Conservation (phyloP, 2,329 filamentous ascomycete species). For the Trichoderma asperellum region DNA sequence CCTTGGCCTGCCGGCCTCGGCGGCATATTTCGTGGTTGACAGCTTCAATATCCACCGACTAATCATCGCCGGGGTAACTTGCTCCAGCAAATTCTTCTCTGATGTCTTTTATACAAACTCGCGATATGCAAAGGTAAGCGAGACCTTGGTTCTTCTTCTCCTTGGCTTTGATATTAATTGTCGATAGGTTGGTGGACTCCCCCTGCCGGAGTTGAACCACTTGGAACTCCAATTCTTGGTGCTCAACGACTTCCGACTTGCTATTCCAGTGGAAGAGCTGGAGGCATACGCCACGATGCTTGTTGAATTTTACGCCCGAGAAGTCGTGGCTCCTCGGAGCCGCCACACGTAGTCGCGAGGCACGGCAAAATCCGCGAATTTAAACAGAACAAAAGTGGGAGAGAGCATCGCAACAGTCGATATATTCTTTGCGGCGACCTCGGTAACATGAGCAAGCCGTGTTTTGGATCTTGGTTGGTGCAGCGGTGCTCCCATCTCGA, state of each 20-base stretch:
- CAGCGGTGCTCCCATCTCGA: background rate
- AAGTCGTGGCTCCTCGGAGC: conserved; percentile 62
- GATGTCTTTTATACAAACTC: conserved; percentile 99
- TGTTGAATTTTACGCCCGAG: conserved; percentile 94
- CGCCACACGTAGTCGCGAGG: background rate
- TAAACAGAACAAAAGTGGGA: background rate
- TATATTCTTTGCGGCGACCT: conserved; percentile 5
- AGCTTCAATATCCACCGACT: conserved; percentile 98
- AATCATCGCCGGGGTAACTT: conserved; percentile 95
- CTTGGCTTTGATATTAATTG: conserved; percentile 27
- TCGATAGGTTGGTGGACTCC: conserved; percentile 84
- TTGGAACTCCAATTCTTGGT: conserved; percentile 94
- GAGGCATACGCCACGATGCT: conserved; percentile 98
- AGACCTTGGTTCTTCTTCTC: background rate
- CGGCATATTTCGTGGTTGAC: conserved; percentile 85
- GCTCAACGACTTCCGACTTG: conserved; percentile 93
- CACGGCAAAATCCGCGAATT: background rate
- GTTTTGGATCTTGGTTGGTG: background rate
- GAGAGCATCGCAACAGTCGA: background rate
- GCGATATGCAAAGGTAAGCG: conserved; percentile 91
- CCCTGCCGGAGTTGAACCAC: conserved; percentile 90
- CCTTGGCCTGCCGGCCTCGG: conserved; percentile 37
- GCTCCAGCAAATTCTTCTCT: conserved; percentile 99
- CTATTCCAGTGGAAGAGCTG: conserved; percentile 90
- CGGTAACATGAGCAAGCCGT: conserved; percentile 13